A percentile compares a stretch with the other conserved stretches of the same genome.
These are phyloP conservation scores for Trifolium subterraneum DNA, from an alignment of 306 rosid genomes.

Conservation along the genomic window DNA sequence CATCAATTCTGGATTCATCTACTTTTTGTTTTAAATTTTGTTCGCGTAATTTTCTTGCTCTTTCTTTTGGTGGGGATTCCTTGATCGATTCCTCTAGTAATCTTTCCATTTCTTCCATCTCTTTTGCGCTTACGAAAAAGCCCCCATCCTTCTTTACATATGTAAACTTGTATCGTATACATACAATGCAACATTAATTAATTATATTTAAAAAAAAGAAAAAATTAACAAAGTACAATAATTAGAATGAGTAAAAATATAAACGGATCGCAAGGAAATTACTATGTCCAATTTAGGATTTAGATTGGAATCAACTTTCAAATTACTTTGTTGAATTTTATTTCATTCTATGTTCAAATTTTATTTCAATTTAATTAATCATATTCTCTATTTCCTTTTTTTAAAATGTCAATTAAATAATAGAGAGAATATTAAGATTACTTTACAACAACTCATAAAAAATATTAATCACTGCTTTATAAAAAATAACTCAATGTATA, in stretches of 20 bases:
- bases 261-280: too few species aligned
- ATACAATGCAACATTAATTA: neutral
- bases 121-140: neutral
- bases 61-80: neutral
- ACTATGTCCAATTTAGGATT: too few species aligned
- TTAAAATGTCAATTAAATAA: neutral
- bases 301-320: too few species aligned
- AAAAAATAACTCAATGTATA: too few species aligned
- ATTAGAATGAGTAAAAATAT: neutral
- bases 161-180: neutral
- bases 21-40: neutral
- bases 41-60: accelerated
- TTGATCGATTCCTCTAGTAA: neutral
- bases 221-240: neutral
- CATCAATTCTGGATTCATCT: neutral
- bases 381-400: neutral
- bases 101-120: neutral
- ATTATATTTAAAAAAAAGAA: neutral
- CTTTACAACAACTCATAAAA: too few species aligned
- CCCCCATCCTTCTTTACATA: neutral
- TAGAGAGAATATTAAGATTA: neutral
- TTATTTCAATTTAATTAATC: neutral
- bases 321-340: too few species aligned
- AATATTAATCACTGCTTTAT: too few species aligned
- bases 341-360: neutral